Evolutionary conservation across 345 rosid genomes (phyloP).

Genomic region (Combretum micranthum): DNA sequence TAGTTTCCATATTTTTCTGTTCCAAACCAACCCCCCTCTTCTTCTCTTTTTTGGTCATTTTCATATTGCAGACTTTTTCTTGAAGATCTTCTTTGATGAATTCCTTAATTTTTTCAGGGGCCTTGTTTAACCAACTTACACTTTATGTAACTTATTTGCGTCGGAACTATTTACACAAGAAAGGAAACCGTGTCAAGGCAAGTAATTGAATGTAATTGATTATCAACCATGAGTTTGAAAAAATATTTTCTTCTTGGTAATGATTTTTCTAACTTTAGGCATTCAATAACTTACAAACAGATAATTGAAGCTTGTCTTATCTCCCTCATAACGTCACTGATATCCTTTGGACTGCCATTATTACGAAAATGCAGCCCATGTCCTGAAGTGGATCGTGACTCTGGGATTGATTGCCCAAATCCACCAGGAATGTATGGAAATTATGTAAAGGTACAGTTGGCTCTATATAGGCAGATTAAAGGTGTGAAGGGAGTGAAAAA

Average conservation of each 20-base stretch:
- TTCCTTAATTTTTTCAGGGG: slow-evolving; percentile 40
- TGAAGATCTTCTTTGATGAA: background rate
- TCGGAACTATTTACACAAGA: slow-evolving; percentile 78
- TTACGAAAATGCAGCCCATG: slow-evolving; percentile 87
- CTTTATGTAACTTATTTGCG: slow-evolving; percentile 78
- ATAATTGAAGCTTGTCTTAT: slow-evolving; percentile 94
- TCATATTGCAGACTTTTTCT: too few relatives aligned
- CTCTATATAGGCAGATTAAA: slow-evolving; percentile 4
- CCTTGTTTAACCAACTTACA: slow-evolving; percentile 93
- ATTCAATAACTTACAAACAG: slow-evolving; percentile 27
- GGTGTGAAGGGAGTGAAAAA: too few relatives aligned
- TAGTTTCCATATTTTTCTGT: slow-evolving; percentile 3
- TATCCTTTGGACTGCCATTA: slow-evolving; percentile 91
- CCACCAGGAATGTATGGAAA: slow-evolving; percentile 96
- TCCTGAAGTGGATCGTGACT: slow-evolving; percentile 64
- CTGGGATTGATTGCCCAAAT: slow-evolving; percentile 78
- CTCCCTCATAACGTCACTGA: slow-evolving; percentile 74
- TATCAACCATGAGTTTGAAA: too few relatives aligned
- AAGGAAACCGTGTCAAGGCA: slow-evolving; percentile 82
- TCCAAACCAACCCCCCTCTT: too few relatives aligned
- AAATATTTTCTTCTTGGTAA: background rate
- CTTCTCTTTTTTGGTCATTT: too few relatives aligned
- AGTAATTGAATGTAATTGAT: slow-evolving; percentile 6
- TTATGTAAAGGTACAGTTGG: slow-evolving; percentile 74
- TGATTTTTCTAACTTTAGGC: background rate